A percentile compares a stretch with the other conserved stretches of the same genome.
Evolutionary conservation across 306 rosid genomes (phyloP).

Genomic region (Boehmeria nivea): DNA sequence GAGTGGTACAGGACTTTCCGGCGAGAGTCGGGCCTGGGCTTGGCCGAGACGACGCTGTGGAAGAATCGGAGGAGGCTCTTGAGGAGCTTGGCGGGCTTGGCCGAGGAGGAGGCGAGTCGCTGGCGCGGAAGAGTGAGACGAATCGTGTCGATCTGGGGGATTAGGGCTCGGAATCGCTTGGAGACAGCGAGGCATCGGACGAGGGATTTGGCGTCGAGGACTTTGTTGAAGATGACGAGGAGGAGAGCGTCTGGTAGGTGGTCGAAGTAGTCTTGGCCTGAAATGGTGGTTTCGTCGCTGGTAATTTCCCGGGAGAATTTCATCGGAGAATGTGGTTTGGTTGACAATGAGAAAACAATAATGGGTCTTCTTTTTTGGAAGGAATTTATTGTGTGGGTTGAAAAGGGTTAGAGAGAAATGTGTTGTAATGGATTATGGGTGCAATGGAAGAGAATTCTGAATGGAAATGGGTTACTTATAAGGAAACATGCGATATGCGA

Average conservation of each 20-base stretch:
- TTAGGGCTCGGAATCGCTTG: conserved; percentile 30
- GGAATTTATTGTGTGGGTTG: too few species aligned
- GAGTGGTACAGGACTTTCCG: conserved; percentile 11
- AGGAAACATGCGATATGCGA: too few species aligned
- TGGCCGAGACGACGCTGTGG: conserved; percentile 11
- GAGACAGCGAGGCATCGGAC: conserved; percentile 32
- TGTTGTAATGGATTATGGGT: too few species aligned
- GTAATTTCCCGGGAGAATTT: conserved; percentile 3
- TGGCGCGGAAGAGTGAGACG: conserved; percentile 23
- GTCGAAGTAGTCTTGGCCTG: conserved; percentile 17
- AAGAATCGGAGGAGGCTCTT: conserved; percentile 13
- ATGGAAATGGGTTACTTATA: too few species aligned
- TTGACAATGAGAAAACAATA: neutral
- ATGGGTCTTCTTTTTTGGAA: neutral
- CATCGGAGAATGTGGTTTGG: neutral
- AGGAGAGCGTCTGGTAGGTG: conserved; percentile 29
- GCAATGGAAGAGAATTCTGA: too few species aligned
- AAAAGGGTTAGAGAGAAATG: too few species aligned
- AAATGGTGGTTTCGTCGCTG: too few species aligned
- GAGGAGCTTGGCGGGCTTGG: neutral
- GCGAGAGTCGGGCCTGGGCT: neutral
- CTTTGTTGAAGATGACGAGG: conserved; percentile 27
- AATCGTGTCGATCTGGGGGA: conserved; percentile 24
- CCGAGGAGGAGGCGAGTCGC: neutral
- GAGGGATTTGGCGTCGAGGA: conserved; percentile 29